A percentile compares a stretch with the other conserved stretches of the same genome.
Evolutionary conservation across 2,329 filamentous ascomycete species (phyloP).

Genomic region (Neofusicoccum ribis): DNA sequence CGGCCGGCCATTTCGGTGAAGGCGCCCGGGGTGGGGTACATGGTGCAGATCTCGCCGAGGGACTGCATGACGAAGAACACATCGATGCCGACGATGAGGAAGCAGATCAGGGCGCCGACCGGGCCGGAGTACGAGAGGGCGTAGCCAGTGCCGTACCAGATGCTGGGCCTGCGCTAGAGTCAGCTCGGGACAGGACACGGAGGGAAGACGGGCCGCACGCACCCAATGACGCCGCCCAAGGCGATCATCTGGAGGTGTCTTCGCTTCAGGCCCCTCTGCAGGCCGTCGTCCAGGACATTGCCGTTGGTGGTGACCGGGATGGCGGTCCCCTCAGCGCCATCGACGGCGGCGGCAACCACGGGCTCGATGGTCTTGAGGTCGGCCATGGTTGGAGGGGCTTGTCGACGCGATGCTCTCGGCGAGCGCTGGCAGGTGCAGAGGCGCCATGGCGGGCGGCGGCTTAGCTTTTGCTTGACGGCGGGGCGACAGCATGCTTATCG

Average conservation of each 20-base stretch:
- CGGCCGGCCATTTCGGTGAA: constrained; percentile 59
- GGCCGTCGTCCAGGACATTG: background rate
- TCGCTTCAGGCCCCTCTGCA: constrained; percentile 44
- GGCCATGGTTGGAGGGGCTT: background rate
- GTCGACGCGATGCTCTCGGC: background rate
- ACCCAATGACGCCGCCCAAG: constrained; percentile 41
- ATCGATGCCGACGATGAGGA: constrained; percentile 18
- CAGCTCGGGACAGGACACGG: no score
- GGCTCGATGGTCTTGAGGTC: background rate
- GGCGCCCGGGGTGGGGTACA: constrained; percentile 70
- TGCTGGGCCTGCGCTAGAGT: constrained; percentile 3
- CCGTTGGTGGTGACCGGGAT: background rate
- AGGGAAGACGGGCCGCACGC: background rate
- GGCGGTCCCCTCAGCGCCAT: background rate
- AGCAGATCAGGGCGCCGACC: background rate
- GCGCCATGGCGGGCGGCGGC: background rate
- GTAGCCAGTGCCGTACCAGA: constrained; percentile 15
- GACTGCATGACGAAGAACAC: constrained; percentile 54
- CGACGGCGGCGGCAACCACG: background rate
- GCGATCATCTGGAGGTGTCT: constrained; percentile 62
- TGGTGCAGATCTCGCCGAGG: constrained; percentile 71
- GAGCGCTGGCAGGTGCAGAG: background rate
- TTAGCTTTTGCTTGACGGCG: background rate
- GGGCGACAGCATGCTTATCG: background rate
- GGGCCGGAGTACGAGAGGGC: background rate